Evolutionary conservation across 2,329 filamentous ascomycete genomes (phyloP), one percentile per base, ranked within the genome.

Genomic region (Pestalotiopsis sp.): DNA sequence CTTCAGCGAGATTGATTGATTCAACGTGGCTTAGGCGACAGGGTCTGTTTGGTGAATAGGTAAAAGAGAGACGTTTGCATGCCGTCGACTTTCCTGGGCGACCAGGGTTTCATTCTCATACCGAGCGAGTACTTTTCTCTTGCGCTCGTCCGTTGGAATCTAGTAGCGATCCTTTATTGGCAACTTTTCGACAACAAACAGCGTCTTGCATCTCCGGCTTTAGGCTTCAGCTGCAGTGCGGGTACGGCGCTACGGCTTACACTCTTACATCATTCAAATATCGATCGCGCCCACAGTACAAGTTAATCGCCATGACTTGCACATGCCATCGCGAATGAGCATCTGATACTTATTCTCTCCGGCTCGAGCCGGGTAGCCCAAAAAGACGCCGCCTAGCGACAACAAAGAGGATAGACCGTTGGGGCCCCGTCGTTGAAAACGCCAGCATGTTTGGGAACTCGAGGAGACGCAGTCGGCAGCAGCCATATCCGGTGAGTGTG

Each of bases 381-480:
- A 14, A 23, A 41, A 41, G 60, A n/a, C 20, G 12, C 60, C 38
- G 3, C 20, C 17, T 6, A 59, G 20, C 20, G 39, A 20, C 27
- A 12, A 63, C 13, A 36, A 38, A 63, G 60, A 45, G 31, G 57
- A 59, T 23, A 59, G 57, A 23, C 31, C 27, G 23, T 59, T 59
- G 57, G 57, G 57, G 11, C 45, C 45, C 45, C 20, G 17, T 23
- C 17, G 52, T 27, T 31, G 27, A 38, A 52, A 41, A n/a, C n/a
- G 17, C 58, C 71, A 76, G 68, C 39, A 86, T 86, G 86, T 88
- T 88, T 78, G 83, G 80, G 72, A 75, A 82, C 74, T 85, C 85
- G 72, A 82, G 83, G 79, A 85, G 82, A 78, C 83, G 83, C 61
- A 64, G 61, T 76, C 81, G 84, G 72, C 80, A 81, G 90, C 88